Evolutionary conservation across 1,284 basidiomycete species (phyloP).

Genomic region (Melampsora americana): DNA sequence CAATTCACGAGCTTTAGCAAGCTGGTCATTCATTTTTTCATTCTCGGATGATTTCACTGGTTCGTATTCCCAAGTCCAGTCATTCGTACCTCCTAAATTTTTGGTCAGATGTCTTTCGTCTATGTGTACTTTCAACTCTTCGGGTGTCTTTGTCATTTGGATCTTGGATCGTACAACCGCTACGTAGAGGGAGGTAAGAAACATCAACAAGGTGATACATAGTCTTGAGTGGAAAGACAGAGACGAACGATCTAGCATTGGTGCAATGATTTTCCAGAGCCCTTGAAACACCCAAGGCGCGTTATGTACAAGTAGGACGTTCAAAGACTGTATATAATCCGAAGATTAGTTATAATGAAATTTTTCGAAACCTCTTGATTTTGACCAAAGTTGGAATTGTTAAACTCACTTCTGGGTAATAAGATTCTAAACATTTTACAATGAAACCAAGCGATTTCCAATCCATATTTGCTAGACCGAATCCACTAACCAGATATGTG

Average conservation of each 20-base stretch:
- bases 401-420: constrained; percentile 37
- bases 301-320: constrained; percentile 41
- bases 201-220: not conserved
- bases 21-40: constrained; percentile 6
- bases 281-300: constrained; percentile 43
- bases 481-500: constrained; percentile 13
- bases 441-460: constrained; percentile 43
- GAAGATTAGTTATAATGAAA: not conserved
- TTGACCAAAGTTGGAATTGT: not conserved
- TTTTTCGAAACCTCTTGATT: not conserved
- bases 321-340: constrained; percentile 17
- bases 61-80: constrained; percentile 32
- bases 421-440: constrained; percentile 42
- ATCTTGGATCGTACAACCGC: constrained; percentile 38
- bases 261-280: constrained; percentile 38
- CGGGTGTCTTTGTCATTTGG: constrained; percentile 30
- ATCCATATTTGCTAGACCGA: constrained; percentile 42
- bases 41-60: constrained; percentile 17
- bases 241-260: constrained; percentile 41
- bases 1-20: not conserved
- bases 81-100: constrained; percentile 21
- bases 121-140: constrained; percentile 32
- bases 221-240: not conserved
- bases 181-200: not conserved
- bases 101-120: constrained; percentile 19